Evolutionary conservation across 2,329 filamentous ascomycete species (phyloP), one percentile per base, ranked within the genome.

Genomic region (Colletotrichum viniferum): DNA sequence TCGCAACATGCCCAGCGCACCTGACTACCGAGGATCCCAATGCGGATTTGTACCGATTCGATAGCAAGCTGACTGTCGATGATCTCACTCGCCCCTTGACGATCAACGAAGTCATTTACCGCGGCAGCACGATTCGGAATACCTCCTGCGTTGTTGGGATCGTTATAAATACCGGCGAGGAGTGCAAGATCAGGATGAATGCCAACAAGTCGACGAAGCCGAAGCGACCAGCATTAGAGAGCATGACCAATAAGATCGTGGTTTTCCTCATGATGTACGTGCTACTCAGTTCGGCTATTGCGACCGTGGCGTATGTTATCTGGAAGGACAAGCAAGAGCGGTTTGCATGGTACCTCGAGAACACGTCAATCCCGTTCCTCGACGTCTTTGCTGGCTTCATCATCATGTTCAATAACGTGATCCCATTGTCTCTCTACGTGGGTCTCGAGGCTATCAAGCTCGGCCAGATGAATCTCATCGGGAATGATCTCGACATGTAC

Each of bases 321-420:
- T 98, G 96, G 96, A 90, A 92, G 60, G 83, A 87, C 18, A 86
- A 88, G 7, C 92, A 91, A 10, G 95, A 98, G 81, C 84, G 86
- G 28, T 83, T 90, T 18, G 91, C 95, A 3, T 98, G 94, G 93
- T 98, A 98, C 80, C 86, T 98, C 21, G 83, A 87, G 4, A 84
- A 91, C 71, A 93, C 94, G 1, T 89, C 87, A 5, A 94, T 98
- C 16, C 88, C 90, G 1, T 94, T 95, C 79, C 91, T 95, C 77
- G 92, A 96, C 34, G 95, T 97, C 75, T 93, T 98, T 77, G 93
- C 96, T 32, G 96, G 95, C 0, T 98, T 96, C 82, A 92, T 98
- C 78, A 98, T 98, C 85, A 96, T 98, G 92, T 98, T 97, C 85
- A 98, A 98, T 84, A 98, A 97, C 48, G 92, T 98, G 85, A 96